Evolutionary conservation across 768 basidiomycete genomes (phyloP), one percentile per base, ranked within the genome.

Genomic region (Tulasnella sp.): DNA sequence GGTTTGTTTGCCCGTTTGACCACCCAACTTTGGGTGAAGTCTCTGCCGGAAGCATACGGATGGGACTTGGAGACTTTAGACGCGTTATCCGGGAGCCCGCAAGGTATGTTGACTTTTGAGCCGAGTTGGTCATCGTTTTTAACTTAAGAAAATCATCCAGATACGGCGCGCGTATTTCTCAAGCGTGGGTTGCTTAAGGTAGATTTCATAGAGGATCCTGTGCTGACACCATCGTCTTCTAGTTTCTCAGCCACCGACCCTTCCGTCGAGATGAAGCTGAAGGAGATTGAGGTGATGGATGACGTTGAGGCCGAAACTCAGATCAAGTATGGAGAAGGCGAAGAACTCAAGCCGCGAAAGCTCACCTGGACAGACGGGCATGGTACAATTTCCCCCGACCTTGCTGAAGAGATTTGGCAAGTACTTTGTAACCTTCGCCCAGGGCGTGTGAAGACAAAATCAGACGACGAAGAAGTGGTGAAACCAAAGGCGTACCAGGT

Each of bases 101-200:
- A 6, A 91, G 90, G 79, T 74, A 40, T 7, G 29, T n/a, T 16
- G 17, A 4, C 40, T n/a, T n/a, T 41, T n/a, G n/a, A n/a, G 17
- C n/a, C 5, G 26, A 5, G 0, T 9, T 47, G 9, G 39, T 65
- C 22, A n/a, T n/a, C n/a, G n/a, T n/a, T n/a, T 6, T 59, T 29
- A 5, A 29, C 26, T 29, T 22, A 22, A 22, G n/a, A 29, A 2
- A 34, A 19, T 8, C n/a, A n/a, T n/a, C n/a, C 34, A 69, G 75
- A 11, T 91, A 86, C 76, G 93, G 91, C 6, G 93, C 93, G 16
- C 86, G 93, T 22, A 81, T 94, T 72, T 88, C 90, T 7, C 92
- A 92, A 80, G 90, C 90, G 0, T 93, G 19, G 66, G 47, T 26
- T 19, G 40, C 65, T 14, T 32, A 22, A 11, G 3, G 4, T 35